phyloP scores from a whole-genome alignment of 2,329 filamentous ascomycete species.

The Nannizziopsis barbatae region DNA sequence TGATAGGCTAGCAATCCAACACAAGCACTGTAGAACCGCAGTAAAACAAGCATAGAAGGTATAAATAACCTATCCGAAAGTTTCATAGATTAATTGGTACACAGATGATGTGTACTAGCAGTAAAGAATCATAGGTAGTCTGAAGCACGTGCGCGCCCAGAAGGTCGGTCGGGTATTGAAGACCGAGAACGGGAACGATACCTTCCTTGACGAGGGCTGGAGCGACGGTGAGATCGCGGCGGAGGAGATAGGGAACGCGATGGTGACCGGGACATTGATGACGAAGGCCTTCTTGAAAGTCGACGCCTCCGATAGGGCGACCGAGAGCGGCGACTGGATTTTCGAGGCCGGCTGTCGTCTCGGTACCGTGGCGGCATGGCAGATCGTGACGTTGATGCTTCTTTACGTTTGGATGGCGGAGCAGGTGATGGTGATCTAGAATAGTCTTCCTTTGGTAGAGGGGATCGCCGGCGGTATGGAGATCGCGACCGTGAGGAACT shows the following conservation, averaged over 20 bases:
- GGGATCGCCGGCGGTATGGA: constrained; percentile 8
- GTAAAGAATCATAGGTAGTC: constrained; percentile 15
- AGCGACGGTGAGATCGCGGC: constrained; percentile 9
- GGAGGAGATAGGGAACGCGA: constrained; percentile 18
- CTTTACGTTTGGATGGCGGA: constrained; percentile 17
- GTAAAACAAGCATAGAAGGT: no score
- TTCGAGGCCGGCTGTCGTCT: constrained; percentile 14
- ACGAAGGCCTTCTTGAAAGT: constrained; percentile 12
- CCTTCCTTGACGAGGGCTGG: constrained; percentile 8
- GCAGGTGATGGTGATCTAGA: constrained; percentile 25
- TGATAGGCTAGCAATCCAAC: no score
- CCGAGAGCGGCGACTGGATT: constrained; percentile 16
- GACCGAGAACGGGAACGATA: constrained; percentile 18
- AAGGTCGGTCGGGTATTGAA: constrained; percentile 9
- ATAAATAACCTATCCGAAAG: background rate
- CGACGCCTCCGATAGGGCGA: constrained; percentile 17
- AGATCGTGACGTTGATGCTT: constrained; percentile 22
- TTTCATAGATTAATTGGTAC: background rate
- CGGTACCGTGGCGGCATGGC: constrained; percentile 23
- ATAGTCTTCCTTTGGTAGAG: constrained; percentile 21
- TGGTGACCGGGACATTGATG: constrained; percentile 18
- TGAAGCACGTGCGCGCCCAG: constrained; percentile 14
- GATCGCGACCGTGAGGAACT: constrained; percentile 11
- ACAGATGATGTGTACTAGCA: background rate
- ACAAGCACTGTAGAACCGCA: no score